These are phyloP conservation scores for Sarocladium oryzae DNA, from an alignment of 2,329 filamentous ascomycete species.

Conservation along the genomic window DNA sequence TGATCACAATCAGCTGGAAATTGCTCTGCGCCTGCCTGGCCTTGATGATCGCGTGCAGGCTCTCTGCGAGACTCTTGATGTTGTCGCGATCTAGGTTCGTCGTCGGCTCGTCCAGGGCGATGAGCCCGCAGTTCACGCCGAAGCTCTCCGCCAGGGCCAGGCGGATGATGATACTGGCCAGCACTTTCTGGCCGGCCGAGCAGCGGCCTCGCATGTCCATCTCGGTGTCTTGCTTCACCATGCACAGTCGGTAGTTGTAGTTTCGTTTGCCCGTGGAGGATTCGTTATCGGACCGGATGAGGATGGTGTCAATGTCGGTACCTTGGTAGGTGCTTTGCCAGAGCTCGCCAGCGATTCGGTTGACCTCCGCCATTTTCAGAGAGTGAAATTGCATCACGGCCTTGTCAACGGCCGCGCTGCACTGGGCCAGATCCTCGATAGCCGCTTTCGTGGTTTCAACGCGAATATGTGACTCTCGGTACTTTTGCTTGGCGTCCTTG, in stretches of 20 bases:
- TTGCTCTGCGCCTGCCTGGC: constrained; percentile 79
- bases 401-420: constrained; percentile 78
- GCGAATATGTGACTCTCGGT: constrained; percentile 81
- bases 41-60: constrained; percentile 81
- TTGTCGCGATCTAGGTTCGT: constrained; percentile 96
- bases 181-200: constrained; percentile 91
- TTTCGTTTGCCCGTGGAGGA: constrained; percentile 63
- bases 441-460: constrained; percentile 89
- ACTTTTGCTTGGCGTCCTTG: constrained; percentile 71
- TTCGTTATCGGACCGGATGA: constrained; percentile 89
- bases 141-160: constrained; percentile 95
- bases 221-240: constrained; percentile 95
- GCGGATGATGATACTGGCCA: constrained; percentile 95
- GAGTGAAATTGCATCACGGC: constrained; percentile 97
- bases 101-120: constrained; percentile 94
- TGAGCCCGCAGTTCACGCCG: constrained; percentile 89
- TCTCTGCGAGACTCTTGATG: constrained; percentile 80
- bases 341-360: constrained; percentile 88
- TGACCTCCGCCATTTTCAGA: constrained; percentile 98
- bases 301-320: constrained; percentile 93
- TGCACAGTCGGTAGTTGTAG: constrained; percentile 97
- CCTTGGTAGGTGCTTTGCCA: constrained; percentile 97
- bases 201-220: constrained; percentile 99
- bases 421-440: constrained; percentile 81
- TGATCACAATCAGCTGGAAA: constrained; percentile 97